A percentile compares a stretch with the other conserved stretches of the same genome.
Evolutionary conservation across 257 asterid genomes (phyloP).

Genomic region (Agastache rugosa): DNA sequence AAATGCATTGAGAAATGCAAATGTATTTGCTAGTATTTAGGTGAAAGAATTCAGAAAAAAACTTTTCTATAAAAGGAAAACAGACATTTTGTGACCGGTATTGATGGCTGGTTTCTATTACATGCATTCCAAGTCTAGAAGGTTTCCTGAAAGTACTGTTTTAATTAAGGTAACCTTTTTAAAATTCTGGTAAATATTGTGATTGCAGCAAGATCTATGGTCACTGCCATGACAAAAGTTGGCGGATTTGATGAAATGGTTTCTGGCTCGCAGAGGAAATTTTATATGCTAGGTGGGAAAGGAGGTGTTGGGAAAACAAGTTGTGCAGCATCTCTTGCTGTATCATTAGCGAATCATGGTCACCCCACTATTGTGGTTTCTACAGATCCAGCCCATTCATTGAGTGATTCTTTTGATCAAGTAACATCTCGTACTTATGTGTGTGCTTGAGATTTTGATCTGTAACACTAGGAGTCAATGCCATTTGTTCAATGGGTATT

Average conservation of each 20-base stretch:
- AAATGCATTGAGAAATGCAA: not conserved
- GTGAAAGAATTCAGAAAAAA: not conserved
- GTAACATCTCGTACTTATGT: slow-evolving; percentile 40
- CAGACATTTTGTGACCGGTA: no score
- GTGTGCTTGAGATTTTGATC: slow-evolving; percentile 7
- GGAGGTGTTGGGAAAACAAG: slow-evolving; percentile 92
- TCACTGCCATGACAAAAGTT: slow-evolving; percentile 41
- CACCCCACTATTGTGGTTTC: slow-evolving; percentile 74
- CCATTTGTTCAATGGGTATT: slow-evolving; percentile 21
- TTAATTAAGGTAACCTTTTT: not conserved
- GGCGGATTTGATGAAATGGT: slow-evolving; percentile 61
- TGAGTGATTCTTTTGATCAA: slow-evolving; percentile 84
- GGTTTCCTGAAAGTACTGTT: not conserved
- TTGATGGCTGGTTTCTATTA: no score
- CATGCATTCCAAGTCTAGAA: not conserved
- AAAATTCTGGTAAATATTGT: slow-evolving; percentile 20
- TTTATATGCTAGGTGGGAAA: slow-evolving; percentile 81
- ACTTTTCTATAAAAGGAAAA: no score
- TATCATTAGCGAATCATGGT: slow-evolving; percentile 68
- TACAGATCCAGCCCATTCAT: slow-evolving; percentile 82
- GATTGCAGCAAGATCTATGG: slow-evolving; percentile 60
- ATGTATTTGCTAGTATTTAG: not conserved
- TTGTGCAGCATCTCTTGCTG: slow-evolving; percentile 86
- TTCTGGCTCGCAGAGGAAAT: slow-evolving; percentile 63
- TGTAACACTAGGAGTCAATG: not conserved